Percentiles rank a stretch among this genome's conserved stretches.
These are phyloP conservation scores for Aureobasidium sp. DNA, from an alignment of 2,329 filamentous ascomycete species.

Conservation along the genomic window DNA sequence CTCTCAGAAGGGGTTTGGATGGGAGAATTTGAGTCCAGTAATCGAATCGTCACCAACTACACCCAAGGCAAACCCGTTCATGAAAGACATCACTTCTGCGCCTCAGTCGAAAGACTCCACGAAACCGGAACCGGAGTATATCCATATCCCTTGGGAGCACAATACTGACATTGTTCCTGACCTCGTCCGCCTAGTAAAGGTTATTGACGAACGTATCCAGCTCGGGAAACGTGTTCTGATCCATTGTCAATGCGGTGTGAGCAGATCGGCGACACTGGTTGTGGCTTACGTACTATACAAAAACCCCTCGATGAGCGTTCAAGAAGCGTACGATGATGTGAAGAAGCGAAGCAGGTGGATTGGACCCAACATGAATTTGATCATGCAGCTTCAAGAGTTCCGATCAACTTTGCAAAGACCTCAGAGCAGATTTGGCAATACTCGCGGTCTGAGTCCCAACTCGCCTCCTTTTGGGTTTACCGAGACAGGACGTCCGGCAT, in stretches of 20 bases:
- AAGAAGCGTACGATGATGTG: conserved; percentile 74
- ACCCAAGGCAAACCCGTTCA: conserved; percentile 50
- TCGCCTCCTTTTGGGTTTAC: conserved; percentile 28
- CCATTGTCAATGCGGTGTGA: conserved; percentile 81
- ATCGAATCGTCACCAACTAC: conserved; percentile 36
- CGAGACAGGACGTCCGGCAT: conserved; percentile 24
- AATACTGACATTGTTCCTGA: conserved; percentile 80
- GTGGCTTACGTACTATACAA: conserved; percentile 80
- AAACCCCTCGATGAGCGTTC: conserved; percentile 68
- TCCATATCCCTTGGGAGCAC: conserved; percentile 83
- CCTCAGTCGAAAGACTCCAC: conserved; percentile 28
- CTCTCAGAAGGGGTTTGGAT: not conserved
- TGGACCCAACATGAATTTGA: conserved; percentile 84
- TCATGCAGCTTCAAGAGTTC: conserved; percentile 83
- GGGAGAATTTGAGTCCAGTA: conserved; percentile 13
- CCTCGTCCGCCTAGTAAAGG: conserved; percentile 66
- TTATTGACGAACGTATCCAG: conserved; percentile 64
- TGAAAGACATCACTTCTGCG: conserved; percentile 23
- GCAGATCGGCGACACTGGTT: conserved; percentile 76
- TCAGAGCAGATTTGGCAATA: conserved; percentile 21
- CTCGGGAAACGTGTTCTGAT: conserved; percentile 73
- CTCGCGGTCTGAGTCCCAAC: conserved; percentile 28
- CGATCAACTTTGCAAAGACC: conserved; percentile 39
- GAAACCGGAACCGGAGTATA: conserved; percentile 65
- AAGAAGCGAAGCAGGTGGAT: conserved; percentile 82